Base-by-base conservation (phyloP, 1,284 basidiomycete genomes). In the Ustilago sp. region DNA sequence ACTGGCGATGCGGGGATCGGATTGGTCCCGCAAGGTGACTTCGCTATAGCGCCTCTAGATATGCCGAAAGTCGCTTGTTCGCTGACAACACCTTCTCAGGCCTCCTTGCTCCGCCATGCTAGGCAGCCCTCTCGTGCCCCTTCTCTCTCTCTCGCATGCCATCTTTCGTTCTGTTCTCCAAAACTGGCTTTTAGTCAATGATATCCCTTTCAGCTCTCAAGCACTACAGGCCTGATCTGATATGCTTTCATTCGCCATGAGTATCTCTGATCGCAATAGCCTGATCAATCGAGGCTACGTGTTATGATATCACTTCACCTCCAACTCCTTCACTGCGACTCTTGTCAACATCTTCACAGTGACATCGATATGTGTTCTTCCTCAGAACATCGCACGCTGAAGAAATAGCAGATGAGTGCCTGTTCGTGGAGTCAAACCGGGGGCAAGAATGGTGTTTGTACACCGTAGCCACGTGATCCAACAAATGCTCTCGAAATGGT, bases 101-200 rank as follows among this genome's bases (percentile, higher is more conserved):
- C 12, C 11, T 39, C 32, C 11, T 55, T 4, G 31, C 39, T n/a
- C 6, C 15, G 12, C 53, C 34, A 39, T 6, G 34, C 19, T 45
- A 19, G 38, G 38, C 19, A 17, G 28, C 34, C 48, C 28, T 32
- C 13, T 34, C 9, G 28, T 15, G 38, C 54, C 48, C 34, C 4
- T 28, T 34, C 53, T 41, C 17, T 36, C 23, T 45, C 43, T n/a
- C 13, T 8, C 31, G 57, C 57, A 59, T 59, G 32, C 13, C 54
- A 41, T 43, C 12, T 23, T 31, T 32, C 43, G 13, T 41, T 54
- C 36, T 52, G 53, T 47, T 51, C 38, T 52, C 58, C 60, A 67
- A 38, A 67, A 67, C 52, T 56, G 64, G 35, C 52, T 41, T 17
- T 45, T 43, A 51, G 59, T 57, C 64, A 55, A 67, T 61, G 59